Base-by-base conservation (phyloP, 805 yeast species). In the Danielozyma ontarioensis region DNA sequence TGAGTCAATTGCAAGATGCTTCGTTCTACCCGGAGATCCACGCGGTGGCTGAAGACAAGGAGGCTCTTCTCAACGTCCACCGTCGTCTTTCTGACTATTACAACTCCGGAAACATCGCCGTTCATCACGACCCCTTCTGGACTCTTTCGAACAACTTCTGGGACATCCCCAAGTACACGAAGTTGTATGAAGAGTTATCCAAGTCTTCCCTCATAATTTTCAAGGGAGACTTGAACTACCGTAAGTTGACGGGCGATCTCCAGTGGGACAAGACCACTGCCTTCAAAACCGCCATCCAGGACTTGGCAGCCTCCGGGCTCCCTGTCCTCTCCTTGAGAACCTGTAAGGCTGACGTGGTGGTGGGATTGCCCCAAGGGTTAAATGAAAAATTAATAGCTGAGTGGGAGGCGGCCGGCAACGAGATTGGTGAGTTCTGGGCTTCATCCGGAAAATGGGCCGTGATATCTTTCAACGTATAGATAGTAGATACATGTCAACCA, bases 371-470 rank as follows among this genome's bases (percentile, higher is more conserved):
- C 3, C 70, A 67, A 25, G 96, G 96, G 3, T 62, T 75, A 27
- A 84, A 83, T 44, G 88, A 81, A 46, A 69, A 77, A 50, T 69
- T 90, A 42, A 69, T 75, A 28, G 58, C 70, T 36, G 59, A 62
- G 27, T 89, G 85, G 83, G 74, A 66, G 49, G 55, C 51, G 13
- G 59, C 25, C 51, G 80, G 84, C 0, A 76, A 82, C 40, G 80
- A 80, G 38, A 57, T 67, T 32, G 86, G 84, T 17, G 76, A 77
- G 29, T 75, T 80, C 42, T 93, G 98, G 98, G 72, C 81, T 30
- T 71, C 86, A 44, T 75, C 85, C 39, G 98, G 98, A 37, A 83
- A 86, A 56, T 93, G 93, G 79, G 98, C 98, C 1, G 96, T 93
- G 13, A 77, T 90, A 27, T 75, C 83, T 32, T 83, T 32, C 19